Evolutionary conservation across 2,329 filamentous ascomycete genomes (phyloP).

Genomic region (Didymella pinodella): DNA sequence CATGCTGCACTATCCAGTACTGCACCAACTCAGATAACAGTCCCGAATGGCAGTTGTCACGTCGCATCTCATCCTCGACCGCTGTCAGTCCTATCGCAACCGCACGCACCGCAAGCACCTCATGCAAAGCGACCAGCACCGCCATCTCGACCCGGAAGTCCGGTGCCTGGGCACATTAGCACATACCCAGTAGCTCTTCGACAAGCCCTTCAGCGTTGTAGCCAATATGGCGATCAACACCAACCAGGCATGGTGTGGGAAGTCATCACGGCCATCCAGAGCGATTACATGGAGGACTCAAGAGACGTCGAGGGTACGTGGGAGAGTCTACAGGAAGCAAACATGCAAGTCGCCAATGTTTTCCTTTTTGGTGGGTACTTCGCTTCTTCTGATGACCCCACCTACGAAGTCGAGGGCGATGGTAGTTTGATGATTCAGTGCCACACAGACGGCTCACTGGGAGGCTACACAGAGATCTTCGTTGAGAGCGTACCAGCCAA

Average conservation of each 20-base stretch:
- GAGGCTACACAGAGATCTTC: not conserved
- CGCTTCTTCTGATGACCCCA: not conserved
- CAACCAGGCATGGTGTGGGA: not conserved
- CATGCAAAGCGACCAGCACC: constrained; percentile 3
- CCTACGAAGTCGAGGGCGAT: not conserved
- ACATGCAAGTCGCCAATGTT: constrained; percentile 1
- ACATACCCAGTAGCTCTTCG: constrained; percentile 25
- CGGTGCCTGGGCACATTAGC: constrained; percentile 14
- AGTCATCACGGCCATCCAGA: not conserved
- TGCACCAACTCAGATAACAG: constrained; percentile 1
- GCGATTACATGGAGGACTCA: not conserved
- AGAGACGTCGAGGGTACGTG: not conserved
- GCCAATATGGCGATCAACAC: not conserved
- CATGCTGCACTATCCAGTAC: constrained; percentile 13
- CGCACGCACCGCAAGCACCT: constrained; percentile 11
- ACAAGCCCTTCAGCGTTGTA: constrained; percentile 5
- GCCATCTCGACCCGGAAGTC: constrained; percentile 3
- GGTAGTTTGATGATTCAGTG: not conserved
- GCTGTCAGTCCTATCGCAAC: constrained; percentile 20
- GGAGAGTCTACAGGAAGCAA: constrained; percentile 13
- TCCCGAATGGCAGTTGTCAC: constrained; percentile 9
- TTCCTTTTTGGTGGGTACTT: constrained; percentile 6
- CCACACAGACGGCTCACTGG: not conserved
- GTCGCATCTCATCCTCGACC: constrained; percentile 19
- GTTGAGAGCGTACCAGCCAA: not conserved